Conservation (phyloP, 306 rosid species). For the Prosopis cineraria region DNA sequence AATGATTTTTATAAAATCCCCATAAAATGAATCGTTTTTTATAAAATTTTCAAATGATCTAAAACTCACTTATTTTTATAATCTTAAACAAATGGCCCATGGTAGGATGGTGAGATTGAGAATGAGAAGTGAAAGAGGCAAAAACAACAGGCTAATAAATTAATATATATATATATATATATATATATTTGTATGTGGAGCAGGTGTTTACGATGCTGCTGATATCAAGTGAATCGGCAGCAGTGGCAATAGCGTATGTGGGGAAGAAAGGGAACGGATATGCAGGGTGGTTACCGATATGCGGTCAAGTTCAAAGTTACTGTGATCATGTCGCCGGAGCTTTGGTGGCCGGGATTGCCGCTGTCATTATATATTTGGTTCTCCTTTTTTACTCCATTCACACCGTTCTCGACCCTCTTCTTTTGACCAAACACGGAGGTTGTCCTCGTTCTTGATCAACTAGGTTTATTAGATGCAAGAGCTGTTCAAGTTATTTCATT, state of each 20-base stretch:
- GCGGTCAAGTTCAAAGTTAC: conserved; percentile 60
- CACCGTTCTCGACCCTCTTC: conserved; percentile 62
- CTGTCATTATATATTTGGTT: conserved; percentile 41
- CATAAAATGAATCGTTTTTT: no score
- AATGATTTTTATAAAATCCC: no score
- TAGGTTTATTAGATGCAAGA: not conserved
- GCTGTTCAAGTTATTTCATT: not conserved
- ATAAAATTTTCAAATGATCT: no score
- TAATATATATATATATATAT: no score
- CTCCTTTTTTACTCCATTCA: conserved; percentile 64
- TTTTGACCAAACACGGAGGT: conserved; percentile 12
- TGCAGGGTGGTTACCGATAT: conserved; percentile 88
- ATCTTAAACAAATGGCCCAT: no score
- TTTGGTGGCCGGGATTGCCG: conserved; percentile 50
- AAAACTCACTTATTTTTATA: no score
- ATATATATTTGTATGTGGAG: conserved; percentile 3
- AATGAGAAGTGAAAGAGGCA: no score
- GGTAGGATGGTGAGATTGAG: no score
- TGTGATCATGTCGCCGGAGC: conserved; percentile 67
- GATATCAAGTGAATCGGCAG: conserved; percentile 67
- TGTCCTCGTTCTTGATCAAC: not conserved
- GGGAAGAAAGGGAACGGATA: conserved; percentile 66
- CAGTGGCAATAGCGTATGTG: conserved; percentile 71
- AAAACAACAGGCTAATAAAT: no score
- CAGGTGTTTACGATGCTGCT: conserved; percentile 66